Conservation (phyloP, 2,329 filamentous ascomycete genomes). For the Corniculantispora saksenae region DNA sequence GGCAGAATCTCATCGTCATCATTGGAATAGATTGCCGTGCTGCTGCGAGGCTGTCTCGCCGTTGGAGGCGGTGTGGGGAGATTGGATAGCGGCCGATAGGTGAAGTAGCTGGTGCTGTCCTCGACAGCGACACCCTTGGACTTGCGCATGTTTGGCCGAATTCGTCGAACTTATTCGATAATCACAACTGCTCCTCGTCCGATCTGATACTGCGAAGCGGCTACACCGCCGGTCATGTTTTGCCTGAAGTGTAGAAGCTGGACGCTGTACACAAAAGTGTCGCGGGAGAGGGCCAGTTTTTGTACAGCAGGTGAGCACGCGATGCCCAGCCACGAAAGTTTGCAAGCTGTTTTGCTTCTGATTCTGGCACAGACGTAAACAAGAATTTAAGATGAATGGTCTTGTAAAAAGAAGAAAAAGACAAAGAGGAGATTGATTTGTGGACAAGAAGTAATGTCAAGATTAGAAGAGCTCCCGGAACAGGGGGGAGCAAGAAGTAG, state of each 20-base stretch:
- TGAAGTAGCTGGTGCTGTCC: slow-evolving; percentile 58
- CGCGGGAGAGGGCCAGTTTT: background rate
- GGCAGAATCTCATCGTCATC: slow-evolving; percentile 46
- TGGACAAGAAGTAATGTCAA: background rate
- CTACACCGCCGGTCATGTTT: slow-evolving; percentile 19
- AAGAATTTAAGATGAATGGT: background rate
- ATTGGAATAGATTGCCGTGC: slow-evolving; percentile 28
- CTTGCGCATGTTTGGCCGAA: slow-evolving; percentile 21
- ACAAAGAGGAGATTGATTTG: background rate
- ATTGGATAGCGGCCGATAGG: slow-evolving; percentile 67
- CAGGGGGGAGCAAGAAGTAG: background rate
- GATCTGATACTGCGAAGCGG: slow-evolving; percentile 1
- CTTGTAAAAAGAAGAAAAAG: background rate
- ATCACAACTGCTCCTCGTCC: slow-evolving; percentile 10
- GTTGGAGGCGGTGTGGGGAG: slow-evolving; percentile 67
- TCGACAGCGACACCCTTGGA: slow-evolving; percentile 26
- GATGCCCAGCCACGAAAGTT: slow-evolving; percentile 2
- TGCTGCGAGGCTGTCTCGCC: slow-evolving; percentile 45
- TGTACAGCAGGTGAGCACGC: slow-evolving; percentile 13
- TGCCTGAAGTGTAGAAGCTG: slow-evolving; percentile 2
- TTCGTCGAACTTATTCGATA: background rate
- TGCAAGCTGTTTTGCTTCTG: background rate
- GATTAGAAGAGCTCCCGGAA: background rate
- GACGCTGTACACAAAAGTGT: background rate
- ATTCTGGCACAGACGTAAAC: background rate